phyloP scores from a whole-genome alignment of 306 rosid species.

The Adenanthera pavonina region DNA sequence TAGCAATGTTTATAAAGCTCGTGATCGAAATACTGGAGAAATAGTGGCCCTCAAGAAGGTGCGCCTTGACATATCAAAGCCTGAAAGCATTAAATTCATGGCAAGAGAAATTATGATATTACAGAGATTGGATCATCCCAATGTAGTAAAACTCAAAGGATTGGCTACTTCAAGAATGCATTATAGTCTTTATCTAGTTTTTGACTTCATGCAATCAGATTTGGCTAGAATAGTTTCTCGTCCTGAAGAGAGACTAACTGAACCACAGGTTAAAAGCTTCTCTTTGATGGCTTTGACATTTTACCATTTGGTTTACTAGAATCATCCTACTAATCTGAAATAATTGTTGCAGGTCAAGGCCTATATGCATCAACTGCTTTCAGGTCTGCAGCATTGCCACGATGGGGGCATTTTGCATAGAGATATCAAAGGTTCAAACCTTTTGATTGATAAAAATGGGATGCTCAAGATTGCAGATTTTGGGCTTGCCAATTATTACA shows the following conservation, averaged over 20 bases:
- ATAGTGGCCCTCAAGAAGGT: conserved; percentile 17
- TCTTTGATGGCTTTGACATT: not conserved
- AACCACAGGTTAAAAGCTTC: not conserved
- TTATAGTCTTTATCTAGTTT: conserved; percentile 6
- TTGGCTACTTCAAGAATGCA: conserved; percentile 16
- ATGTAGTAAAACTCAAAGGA: conserved; percentile 3
- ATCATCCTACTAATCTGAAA: not conserved
- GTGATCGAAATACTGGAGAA: not conserved
- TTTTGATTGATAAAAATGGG: conserved; percentile 9
- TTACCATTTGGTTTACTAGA: not conserved
- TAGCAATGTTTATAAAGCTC: conserved; percentile 15
- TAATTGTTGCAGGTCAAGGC: not conserved
- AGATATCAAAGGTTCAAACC: not conserved
- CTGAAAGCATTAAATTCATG: conserved; percentile 10
- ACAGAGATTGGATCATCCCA: conserved; percentile 7
- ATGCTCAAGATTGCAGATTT: conserved; percentile 8
- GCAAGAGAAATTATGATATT: conserved; percentile 10
- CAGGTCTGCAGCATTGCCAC: conserved; percentile 15
- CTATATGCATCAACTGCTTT: conserved; percentile 12
- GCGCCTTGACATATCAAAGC: conserved; percentile 4
- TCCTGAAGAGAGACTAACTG: not conserved
- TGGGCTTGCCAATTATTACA: not conserved
- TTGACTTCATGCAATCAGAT: not conserved
- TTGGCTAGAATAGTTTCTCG: not conserved
- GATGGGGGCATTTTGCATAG: conserved; percentile 1